Evolutionary conservation across 495 filamentous ascomycete genomes (phyloP).

Genomic region (Amphirosellinia nigrospora): DNA sequence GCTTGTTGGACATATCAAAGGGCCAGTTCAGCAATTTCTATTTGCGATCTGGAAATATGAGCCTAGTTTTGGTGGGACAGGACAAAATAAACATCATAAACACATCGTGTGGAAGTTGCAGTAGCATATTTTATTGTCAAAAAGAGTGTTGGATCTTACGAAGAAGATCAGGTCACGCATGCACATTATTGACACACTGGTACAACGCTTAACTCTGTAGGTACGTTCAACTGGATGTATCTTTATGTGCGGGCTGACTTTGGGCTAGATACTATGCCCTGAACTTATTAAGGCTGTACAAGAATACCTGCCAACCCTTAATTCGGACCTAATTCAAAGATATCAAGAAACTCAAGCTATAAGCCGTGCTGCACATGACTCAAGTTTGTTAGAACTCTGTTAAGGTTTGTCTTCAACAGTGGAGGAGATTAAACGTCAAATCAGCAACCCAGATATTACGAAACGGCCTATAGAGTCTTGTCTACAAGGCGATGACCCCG

Average conservation of each 20-base stretch:
- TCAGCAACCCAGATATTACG: not conserved
- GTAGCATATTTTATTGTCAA: not conserved
- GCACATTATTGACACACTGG: not conserved
- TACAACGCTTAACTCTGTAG: not conserved
- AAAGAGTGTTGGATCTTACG: not conserved
- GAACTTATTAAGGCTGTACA: not conserved
- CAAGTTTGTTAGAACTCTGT: not conserved
- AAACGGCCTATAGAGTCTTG: not conserved
- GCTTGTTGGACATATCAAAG: not conserved
- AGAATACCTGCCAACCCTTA: not conserved
- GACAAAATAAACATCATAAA: not conserved
- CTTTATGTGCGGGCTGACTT: not conserved
- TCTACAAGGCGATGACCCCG: not conserved
- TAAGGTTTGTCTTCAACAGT: not conserved
- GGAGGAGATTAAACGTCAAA: not conserved
- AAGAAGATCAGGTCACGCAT: not conserved
- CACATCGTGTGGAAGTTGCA: not conserved
- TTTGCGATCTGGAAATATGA: not conserved
- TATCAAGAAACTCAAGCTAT: not conserved
- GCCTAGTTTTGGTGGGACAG: not conserved
- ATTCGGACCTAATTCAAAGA: not conserved
- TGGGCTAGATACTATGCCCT: not conserved
- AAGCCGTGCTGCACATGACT: not conserved
- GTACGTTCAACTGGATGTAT: not conserved
- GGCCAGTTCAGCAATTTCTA: not conserved